Base-by-base conservation (phyloP, 108 stramenopile genomes). In the Cyclotella kingstonii region DNA sequence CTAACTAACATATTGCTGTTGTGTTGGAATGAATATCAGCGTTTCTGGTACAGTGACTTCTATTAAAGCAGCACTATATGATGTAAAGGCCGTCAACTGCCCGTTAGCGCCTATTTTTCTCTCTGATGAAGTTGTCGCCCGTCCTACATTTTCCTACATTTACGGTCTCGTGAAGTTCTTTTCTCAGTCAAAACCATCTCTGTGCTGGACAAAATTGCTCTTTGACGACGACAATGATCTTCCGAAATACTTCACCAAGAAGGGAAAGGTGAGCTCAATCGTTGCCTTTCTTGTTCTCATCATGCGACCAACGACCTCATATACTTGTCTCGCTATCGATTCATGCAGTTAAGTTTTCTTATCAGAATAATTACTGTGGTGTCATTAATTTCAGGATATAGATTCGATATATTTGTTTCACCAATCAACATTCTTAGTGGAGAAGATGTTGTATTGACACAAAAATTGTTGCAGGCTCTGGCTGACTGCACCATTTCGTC, bases 371-470 rank as follows among this genome's bases (percentile, higher is more conserved):
- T 71, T 22, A 27, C 70, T 22, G 5, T 71, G 1, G 70, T 71
- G 18, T 71, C 70, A 8, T 17, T 21, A 38, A 26, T 57, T n/a
- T 41, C 23, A 30, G 62, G 53, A 34, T 33, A 33, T 23, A 39
- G 54, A 18, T 25, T 44, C 35, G 70, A 71, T 49, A 41, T 71
- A 5, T 71, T 36, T 14, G 27, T 64, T 31, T 45, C 63, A 28
- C 70, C 70, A 38, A 7, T 53, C 9, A 56, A 54, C 38, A 43
- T 71, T 29, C 54, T 64, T 44, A 63, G 44, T 23, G 63, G 70
- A 21, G 62, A 63, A 48, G 62, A 64, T 65, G 54, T 41, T 9
- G 35, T 48, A 27, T 34, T 39, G 10, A 64, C 70, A 19, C 54
- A 65, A 27, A 3, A 9, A 39, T 55, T 71, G 14, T 22, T 71